phyloP scores from a whole-genome alignment of 768 basidiomycete species.

The Lactarius sp. region DNA sequence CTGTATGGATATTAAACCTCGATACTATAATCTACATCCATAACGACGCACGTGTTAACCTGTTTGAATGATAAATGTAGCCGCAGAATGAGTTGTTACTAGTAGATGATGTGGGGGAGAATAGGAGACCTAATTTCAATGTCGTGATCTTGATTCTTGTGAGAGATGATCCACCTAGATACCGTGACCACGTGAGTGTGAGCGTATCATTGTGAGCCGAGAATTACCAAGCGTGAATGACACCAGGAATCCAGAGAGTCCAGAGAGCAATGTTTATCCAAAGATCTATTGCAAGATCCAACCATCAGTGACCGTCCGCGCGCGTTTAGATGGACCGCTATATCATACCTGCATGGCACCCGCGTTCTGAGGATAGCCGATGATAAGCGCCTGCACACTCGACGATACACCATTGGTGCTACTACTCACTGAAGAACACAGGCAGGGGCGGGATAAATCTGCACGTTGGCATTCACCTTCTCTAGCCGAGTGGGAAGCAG shows the following conservation, averaged over 20 bases:
- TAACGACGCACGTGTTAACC: too few relatives aligned
- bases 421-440: conserved; percentile 34
- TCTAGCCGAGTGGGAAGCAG: background rate
- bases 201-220: background rate
- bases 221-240: conserved; percentile 40
- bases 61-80: too few relatives aligned
- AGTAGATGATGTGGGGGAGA: too few relatives aligned
- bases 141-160: too few relatives aligned
- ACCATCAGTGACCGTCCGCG: background rate
- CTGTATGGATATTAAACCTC: too few relatives aligned
- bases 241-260: conserved; percentile 43
- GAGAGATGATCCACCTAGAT: conserved; percentile 33
- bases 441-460: conserved; percentile 34
- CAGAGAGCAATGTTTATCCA: conserved; percentile 40
- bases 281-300: conserved; percentile 29
- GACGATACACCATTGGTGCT: background rate
- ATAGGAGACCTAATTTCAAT: too few relatives aligned
- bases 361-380: conserved; percentile 26
- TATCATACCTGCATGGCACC: conserved; percentile 27
- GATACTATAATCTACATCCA: too few relatives aligned
- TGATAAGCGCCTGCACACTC: background rate
- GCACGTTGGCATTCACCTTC: background rate
- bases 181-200: background rate
- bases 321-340: background rate
- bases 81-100: too few relatives aligned